phyloP scores from a whole-genome alignment of 257 asterid species.

The Knoxia roxburghii region DNA sequence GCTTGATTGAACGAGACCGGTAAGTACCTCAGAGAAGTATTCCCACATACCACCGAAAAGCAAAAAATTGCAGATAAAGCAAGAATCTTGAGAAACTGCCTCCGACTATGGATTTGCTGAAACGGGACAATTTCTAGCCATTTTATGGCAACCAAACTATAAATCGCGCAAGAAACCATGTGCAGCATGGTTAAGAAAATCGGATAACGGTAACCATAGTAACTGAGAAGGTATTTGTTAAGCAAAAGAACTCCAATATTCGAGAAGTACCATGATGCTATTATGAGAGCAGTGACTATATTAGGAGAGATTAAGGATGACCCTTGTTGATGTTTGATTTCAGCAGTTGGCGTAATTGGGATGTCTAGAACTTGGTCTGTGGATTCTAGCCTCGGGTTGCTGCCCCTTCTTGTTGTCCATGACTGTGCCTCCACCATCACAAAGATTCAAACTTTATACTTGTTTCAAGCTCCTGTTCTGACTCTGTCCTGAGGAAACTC shows the following conservation, averaged over 20 bases:
- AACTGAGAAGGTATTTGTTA: conserved; percentile 87
- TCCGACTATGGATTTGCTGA: conserved; percentile 74
- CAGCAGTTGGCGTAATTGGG: conserved; percentile 94
- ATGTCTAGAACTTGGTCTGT: conserved; percentile 71
- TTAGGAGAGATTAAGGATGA: conserved; percentile 43
- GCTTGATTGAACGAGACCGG: conserved; percentile 96
- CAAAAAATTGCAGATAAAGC: conserved; percentile 68
- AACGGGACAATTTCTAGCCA: conserved; percentile 87
- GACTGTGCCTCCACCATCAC: conserved; percentile 94
- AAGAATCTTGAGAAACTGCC: conserved; percentile 77
- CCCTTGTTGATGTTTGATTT: conserved; percentile 51
- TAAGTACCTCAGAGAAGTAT: conserved; percentile 78
- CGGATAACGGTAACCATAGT: conserved; percentile 74
- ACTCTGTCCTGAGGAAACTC: background rate
- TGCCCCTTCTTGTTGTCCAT: conserved; percentile 87
- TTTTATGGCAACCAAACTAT: conserved; percentile 60
- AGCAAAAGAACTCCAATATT: conserved; percentile 84
- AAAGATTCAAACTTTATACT: background rate
- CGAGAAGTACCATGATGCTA: conserved; percentile 84
- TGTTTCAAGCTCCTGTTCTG: background rate
- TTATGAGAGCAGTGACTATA: conserved; percentile 55
- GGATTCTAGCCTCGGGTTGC: conserved; percentile 87
- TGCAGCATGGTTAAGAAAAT: conserved; percentile 91
- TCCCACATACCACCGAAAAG: conserved; percentile 93
- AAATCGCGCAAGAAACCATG: conserved; percentile 75